Conservation (phyloP, 495 filamentous ascomycete genomes). For the Emericellopsis terricola region DNA sequence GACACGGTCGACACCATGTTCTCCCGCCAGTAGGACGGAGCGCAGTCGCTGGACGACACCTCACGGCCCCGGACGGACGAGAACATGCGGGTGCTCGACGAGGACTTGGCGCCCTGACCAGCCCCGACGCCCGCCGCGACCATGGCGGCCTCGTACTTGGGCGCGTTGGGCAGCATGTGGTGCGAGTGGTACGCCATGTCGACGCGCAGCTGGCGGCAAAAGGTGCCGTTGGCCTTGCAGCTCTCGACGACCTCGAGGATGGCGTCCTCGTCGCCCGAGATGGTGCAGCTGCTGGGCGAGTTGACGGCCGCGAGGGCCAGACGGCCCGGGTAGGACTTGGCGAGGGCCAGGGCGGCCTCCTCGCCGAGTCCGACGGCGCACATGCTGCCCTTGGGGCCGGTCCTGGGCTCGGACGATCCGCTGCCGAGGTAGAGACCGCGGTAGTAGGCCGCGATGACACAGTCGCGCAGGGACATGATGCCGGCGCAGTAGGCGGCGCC, state of each 20-base stretch:
- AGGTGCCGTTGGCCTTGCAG: slow-evolving; percentile 3
- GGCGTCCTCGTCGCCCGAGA: slow-evolving; percentile 11
- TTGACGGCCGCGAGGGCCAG: slow-evolving; percentile 16
- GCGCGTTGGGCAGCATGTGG: slow-evolving; percentile 12
- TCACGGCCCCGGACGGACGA: slow-evolving; percentile 3
- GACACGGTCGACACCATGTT: slow-evolving; percentile 16
- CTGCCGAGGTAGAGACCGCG: slow-evolving; percentile 15
- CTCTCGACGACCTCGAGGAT: background rate
- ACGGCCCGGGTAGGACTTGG: slow-evolving; percentile 1
- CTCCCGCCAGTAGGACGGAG: slow-evolving; percentile 17
- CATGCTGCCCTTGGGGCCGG: slow-evolving; percentile 18
- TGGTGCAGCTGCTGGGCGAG: slow-evolving; percentile 14
- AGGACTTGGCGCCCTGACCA: slow-evolving; percentile 2
- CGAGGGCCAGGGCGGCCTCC: slow-evolving; percentile 7
- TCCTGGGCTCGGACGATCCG: slow-evolving; percentile 1
- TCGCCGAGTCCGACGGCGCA: slow-evolving; percentile 18
- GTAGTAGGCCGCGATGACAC: slow-evolving; percentile 9
- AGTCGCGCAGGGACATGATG: slow-evolving; percentile 19
- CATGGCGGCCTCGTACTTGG: slow-evolving; percentile 8
- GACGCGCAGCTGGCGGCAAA: slow-evolving; percentile 6
- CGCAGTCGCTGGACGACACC: background rate
- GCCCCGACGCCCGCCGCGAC: slow-evolving; percentile 5
- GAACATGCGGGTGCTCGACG: slow-evolving; percentile 2
- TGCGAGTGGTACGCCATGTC: slow-evolving; percentile 14
- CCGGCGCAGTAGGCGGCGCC: slow-evolving; percentile 13